Evolutionary conservation across 495 filamentous ascomycete genomes (phyloP), one percentile per base, ranked within the genome.

Genomic region (Letharia lupina): DNA sequence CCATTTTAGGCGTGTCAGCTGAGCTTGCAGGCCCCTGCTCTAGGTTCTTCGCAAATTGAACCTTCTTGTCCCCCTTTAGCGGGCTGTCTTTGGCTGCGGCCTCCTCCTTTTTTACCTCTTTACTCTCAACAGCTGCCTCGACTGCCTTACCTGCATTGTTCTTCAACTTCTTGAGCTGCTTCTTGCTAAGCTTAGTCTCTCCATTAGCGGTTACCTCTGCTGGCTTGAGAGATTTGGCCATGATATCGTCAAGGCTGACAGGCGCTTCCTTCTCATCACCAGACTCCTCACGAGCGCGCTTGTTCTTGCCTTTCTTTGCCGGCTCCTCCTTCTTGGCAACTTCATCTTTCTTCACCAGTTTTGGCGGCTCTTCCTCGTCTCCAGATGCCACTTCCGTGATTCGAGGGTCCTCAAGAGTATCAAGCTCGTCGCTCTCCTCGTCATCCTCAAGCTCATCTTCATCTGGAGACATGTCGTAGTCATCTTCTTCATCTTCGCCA

Each of bases 101-200:
- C 9, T 37, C 61, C 13, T 20, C 81, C 44, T 81, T 75, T 72
- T 80, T 80, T 13, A 79, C 76, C 66, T 85, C 84, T 69, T 85
- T 81, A 41, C 74, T 66, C 75, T 87, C 84, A 57, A 79, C 80
- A 59, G 80, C 75, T 65, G 87, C 82, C 31, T 76, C 72, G 13
- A 77, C 74, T 57, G 93, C 86, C 68, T 96, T 87, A 58, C 93
- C 93, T 73, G 93, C 88, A 81, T 96, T 97, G 81, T 94, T 95
- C 88, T 98, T 98, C 31, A 96, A 82, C 84, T 97, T 99, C 86
- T 99, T 98, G 72, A 87, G 86, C 76, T 98, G 91, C 81, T 96
- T 98, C 85, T 98, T 96, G 83, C 86, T 93, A 62, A 95, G 82
- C 71, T 79, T 82, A 57, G 77, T 73, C 66, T 86, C 84, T 69